These are phyloP conservation scores for Penicillium arizonense DNA, from an alignment of 495 filamentous ascomycete species.

Conservation along the genomic window DNA sequence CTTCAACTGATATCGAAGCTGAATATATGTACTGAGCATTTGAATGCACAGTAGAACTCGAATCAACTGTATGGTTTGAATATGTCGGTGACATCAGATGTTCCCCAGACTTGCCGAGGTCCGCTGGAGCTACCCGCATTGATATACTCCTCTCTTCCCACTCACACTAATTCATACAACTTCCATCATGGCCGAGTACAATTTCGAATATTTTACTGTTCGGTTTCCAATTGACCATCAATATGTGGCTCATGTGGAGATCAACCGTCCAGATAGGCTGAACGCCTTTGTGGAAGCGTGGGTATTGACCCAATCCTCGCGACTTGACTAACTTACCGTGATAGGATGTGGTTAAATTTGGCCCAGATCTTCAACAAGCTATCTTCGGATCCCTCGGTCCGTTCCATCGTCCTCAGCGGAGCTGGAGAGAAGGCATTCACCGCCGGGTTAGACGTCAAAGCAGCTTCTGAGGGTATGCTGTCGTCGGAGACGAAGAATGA, in stretches of 20 bases:
- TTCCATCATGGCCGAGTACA: slow-evolving; percentile 27
- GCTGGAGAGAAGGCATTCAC: slow-evolving; percentile 85
- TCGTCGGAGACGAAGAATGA: slow-evolving; percentile 41
- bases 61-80: no score
- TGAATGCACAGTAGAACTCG: no score
- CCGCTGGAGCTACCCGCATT: not conserved
- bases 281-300: slow-evolving; percentile 84
- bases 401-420: slow-evolving; percentile 78
- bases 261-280: slow-evolving; percentile 84
- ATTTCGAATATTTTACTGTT: slow-evolving; percentile 74
- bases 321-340: not conserved
- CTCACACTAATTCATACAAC: not conserved
- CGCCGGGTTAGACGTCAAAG: slow-evolving; percentile 74
- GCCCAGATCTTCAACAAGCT: slow-evolving; percentile 68
- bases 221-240: slow-evolving; percentile 59
- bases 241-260: slow-evolving; percentile 88
- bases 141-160: not conserved
- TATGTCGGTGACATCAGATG: not conserved
- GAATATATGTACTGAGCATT: no score
- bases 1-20: no score
- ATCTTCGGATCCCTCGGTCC: slow-evolving; percentile 68
- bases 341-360: slow-evolving; percentile 86
- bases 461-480: slow-evolving; percentile 44
- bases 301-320: slow-evolving; percentile 6
- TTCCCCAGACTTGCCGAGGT: not conserved